Evolutionary conservation across 1,284 basidiomycete species (phyloP), one percentile per base, ranked within the genome.

Genomic region (Flammula alnicola): DNA sequence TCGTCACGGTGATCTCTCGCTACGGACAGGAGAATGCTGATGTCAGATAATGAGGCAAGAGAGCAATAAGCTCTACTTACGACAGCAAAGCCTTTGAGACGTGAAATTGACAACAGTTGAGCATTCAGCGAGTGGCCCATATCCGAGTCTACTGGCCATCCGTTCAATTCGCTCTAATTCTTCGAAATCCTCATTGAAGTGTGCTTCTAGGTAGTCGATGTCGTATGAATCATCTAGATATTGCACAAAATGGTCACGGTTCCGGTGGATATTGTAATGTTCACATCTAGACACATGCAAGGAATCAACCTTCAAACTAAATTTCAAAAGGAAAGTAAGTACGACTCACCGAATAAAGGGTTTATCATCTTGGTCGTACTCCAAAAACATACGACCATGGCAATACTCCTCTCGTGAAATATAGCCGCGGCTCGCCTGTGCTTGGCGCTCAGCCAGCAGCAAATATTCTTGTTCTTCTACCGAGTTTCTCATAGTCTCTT

Each of bases 171-270:
- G 32, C 9, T 43, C 44, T 5, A 47, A 29, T 1, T 30, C 7
- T 2, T 42, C 22, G 1, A 9, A 2, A 20, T 47, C 40, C 2
- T 31, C 29, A 6, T n/a, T 19, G 16, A 52, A 47, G 5, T 43
- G 39, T 0, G 44, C 50, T 4, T 41, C 39, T 4, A 52, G 27
- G 16, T 52, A 52, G 12, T 23, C 26, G 7, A 31, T 37, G 25
- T 47, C 20, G 11, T 37, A 25, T 20, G 16, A 1, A 30, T 40
- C 10, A 10, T 14, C 4, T 26, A 17, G 16, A 11, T 20, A 5
- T 20, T 49, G 25, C 7, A 47, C 29, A 12, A 47, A 43, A 14
- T 52, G 50, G 12, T 52, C 50, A 14, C 26, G 14, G 29, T 49
- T n/a, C 7, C 11, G 6, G 17, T 37, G 32, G 14, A 23, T 20